Evolutionary conservation across 208 protist species (phyloP), one percentile per base, ranked within the genome.

Genomic region (Crithidia bombi): DNA sequence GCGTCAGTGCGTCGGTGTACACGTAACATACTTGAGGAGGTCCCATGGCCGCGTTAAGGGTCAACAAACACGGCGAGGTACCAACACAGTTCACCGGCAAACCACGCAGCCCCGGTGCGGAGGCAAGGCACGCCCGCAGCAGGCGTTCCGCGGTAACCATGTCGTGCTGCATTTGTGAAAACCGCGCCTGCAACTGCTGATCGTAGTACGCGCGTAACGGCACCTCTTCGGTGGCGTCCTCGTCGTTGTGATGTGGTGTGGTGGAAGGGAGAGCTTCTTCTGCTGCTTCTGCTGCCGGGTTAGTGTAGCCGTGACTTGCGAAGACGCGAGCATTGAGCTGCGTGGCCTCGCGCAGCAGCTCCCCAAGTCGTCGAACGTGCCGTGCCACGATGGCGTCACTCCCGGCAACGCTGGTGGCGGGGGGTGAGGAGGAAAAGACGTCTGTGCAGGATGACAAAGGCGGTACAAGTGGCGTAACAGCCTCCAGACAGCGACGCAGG

Each of bases 81-180:
- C 58, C 65, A 2, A 78, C 63, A 35, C 70, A 76, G 44, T 56
- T 69, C 3, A 76, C 44, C 15, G 70, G 70, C 17, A 76, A 38
- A 28, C 55, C 43, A 26, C 44, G 28, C 14, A 69, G 36, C 23
- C 35, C 58, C 19, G 62, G 62, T n/a, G 33, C 43, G 23, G 49
- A 30, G 26, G 52, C 47, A 21, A 76, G 52, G 17, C 54, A 56
- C 14, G 28, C 11, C n/a, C n/a, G 15, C 3, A 76, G 55, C 9
- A 69, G 52, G 2, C 7, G n/a, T 6, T 49, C 50, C 4, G 62
- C 63, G 28, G 59, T 38, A 2, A 4, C 23, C 7, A 62, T 65
- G 26, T 74, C 59, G 3, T 41, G 38, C 47, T 36, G 59, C 50
- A 74, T 23, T 19, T 67, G 68, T 10, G 28, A n/a, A 25, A 51